Conservation (phyloP, 495 filamentous ascomycete species). For the Hypoxylon rickii region DNA sequence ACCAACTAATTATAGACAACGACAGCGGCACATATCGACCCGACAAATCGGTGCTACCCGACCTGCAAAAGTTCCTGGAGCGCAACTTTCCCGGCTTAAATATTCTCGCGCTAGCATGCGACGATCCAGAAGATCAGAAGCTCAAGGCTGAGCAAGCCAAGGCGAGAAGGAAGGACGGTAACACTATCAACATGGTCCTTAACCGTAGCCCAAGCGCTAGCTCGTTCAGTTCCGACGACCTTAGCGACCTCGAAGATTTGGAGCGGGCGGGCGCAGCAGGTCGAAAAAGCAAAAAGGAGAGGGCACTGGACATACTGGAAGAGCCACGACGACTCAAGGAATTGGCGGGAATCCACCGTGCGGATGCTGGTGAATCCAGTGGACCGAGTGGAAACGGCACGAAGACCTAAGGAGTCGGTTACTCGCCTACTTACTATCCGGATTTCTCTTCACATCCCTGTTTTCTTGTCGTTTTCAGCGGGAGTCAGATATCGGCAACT, state of each 20-base stretch:
- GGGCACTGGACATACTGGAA: conserved; percentile 48
- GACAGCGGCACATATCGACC: conserved; percentile 93
- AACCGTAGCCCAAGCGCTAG: conserved; percentile 56
- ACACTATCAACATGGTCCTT: conserved; percentile 67
- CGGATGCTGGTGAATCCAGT: neutral
- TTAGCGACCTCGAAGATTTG: conserved; percentile 69
- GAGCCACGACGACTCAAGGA: conserved; percentile 43
- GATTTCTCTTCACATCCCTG: neutral
- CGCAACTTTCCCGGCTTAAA: conserved; percentile 74
- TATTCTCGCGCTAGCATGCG: conserved; percentile 71
- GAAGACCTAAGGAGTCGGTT: conserved; percentile 10
- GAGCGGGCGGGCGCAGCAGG: conserved; percentile 35
- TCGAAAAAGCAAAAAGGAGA: conserved; percentile 50
- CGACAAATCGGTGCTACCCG: conserved; percentile 70
- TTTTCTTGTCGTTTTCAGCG: neutral
- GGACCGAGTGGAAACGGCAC: conserved; percentile 13
- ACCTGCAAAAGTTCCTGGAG: conserved; percentile 69
- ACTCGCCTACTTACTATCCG: neutral
- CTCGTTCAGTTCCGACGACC: conserved; percentile 73
- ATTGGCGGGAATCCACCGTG: conserved; percentile 4
- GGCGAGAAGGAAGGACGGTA: conserved; percentile 65
- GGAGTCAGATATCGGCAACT: neutral
- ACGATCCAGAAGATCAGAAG: conserved; percentile 64
- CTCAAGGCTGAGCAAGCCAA: conserved; percentile 53
- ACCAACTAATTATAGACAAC: conserved; percentile 92